Evolutionary conservation across 1,139 yeast genomes (phyloP).

Genomic region (Debaryomyces psychrophilus): DNA sequence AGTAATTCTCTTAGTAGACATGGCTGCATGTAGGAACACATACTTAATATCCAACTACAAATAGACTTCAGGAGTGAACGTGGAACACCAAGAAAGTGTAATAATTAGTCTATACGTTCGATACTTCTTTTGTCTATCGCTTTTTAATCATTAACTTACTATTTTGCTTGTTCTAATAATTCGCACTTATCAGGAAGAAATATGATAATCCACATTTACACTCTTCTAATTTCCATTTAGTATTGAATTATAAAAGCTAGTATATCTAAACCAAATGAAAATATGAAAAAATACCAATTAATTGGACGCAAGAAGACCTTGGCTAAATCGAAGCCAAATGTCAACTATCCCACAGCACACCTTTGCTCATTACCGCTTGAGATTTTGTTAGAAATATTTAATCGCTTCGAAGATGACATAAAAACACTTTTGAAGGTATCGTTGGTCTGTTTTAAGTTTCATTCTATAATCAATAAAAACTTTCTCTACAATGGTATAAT

Average conservation of each 20-base stretch:
- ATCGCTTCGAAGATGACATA: slow-evolving; percentile 21
- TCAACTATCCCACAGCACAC: slow-evolving; percentile 32
- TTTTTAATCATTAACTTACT: no score
- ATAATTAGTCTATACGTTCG: no score
- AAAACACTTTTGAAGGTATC: slow-evolving; percentile 33
- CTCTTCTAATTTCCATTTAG: neutral
- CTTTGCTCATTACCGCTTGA: slow-evolving; percentile 48
- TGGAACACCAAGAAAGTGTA: no score
- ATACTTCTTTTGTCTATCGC: no score
- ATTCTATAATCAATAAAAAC: slow-evolving; percentile 37
- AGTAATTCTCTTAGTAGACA: no score
- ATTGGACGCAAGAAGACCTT: slow-evolving; percentile 40
- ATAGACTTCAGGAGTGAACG: no score
- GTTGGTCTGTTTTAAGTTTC: slow-evolving; percentile 39
- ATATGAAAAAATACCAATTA: slow-evolving; percentile 37
- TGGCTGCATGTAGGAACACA: no score
- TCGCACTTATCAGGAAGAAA: neutral
- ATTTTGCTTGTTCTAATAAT: no score
- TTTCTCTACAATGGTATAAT: slow-evolving; percentile 38
- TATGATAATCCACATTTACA: neutral
- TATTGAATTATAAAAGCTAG: neutral
- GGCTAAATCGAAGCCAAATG: slow-evolving; percentile 12
- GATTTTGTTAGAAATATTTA: slow-evolving; percentile 38
- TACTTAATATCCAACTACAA: no score
- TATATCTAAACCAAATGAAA: neutral